Evolutionary conservation across 805 yeast species (phyloP), one percentile per base, ranked within the genome.

Genomic region (Pichia scutulata): DNA sequence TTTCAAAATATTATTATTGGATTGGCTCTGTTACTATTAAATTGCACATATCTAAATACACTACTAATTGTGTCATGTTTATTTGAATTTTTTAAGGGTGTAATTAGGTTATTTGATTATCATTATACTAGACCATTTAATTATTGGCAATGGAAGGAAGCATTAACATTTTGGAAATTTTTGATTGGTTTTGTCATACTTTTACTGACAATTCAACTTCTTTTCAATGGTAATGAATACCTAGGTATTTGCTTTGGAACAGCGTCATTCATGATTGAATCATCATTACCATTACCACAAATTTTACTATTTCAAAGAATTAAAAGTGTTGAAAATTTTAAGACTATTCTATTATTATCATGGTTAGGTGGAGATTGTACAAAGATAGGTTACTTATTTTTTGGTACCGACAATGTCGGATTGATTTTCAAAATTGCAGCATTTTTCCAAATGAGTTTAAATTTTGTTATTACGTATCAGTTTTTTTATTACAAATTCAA

Each of bases 331-430:
- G 84, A 84, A 55, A 92, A 93, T 52, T 89, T 89, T 69, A 84
- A 89, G 59, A 71, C 82, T 46, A 78, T 92, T 25, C 69, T 89
- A 33, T 64, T 89, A 37, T 67, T 89, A 19, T 83, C 90, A 60
- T 89, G 97, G 97, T 70, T 89, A 5, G 83, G 92, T 52, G 97
- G 97, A 51, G 97, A 89, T 67, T 70, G 84, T 40, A 76, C 88
- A 39, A 90, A 90, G 63, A 77, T 88, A 23, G 71, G 82, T 47
- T 87, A 86, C 60, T 70, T 87, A 48, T 58, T 86, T n/a, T 86
- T 75, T 64, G 95, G 95, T 16, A 85, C 93, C 1, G 76, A 76
- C 48, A 76, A 86, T 56, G 77, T 86, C 26, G 82, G 89, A 2
- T 57, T 69, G 7, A 70, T 86, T 7, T 86, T 86, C 62, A 73